A percentile compares a stretch with the other conserved stretches of the same genome.
Evolutionary conservation across 2,329 filamentous ascomycete genomes (phyloP).

Genomic region (Aciculosporium take): DNA sequence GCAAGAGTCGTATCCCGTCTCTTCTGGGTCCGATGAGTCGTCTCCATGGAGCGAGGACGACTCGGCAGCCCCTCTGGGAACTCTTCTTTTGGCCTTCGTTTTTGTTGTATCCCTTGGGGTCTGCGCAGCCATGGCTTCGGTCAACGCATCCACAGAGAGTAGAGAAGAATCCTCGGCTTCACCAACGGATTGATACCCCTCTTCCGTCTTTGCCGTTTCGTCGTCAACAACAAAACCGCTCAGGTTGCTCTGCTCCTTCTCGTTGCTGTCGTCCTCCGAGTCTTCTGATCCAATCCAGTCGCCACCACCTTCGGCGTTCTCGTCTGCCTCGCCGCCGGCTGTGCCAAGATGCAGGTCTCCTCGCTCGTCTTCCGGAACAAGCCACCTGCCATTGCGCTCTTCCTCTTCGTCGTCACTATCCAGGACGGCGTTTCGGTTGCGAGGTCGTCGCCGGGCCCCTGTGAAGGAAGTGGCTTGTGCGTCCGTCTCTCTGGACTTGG

Average conservation of each 20-base stretch:
- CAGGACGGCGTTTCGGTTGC: conserved; percentile 41
- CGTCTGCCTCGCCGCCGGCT: conserved; percentile 73
- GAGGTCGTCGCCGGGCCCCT: conserved; percentile 18
- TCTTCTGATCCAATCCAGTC: conserved; percentile 64
- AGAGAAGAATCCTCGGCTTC: conserved; percentile 20
- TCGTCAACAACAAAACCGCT: conserved; percentile 43
- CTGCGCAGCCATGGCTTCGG: conserved; percentile 23
- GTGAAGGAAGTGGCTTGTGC: conserved; percentile 10
- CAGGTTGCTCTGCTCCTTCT: conserved; percentile 31
- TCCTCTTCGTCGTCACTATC: conserved; percentile 59
- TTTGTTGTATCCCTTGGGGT: conserved; percentile 17
- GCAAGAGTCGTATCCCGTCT: conserved; percentile 29
- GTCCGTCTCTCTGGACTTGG: conserved; percentile 10
- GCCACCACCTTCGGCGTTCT: conserved; percentile 75
- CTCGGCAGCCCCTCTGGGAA: conserved; percentile 11
- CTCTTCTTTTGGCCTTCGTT: background rate
- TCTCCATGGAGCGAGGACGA: conserved; percentile 21
- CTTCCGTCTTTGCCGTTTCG: conserved; percentile 23
- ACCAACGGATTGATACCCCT: conserved; percentile 13
- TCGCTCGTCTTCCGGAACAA: conserved; percentile 56
- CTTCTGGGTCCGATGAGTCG: conserved; percentile 16
- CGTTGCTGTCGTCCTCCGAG: conserved; percentile 39
- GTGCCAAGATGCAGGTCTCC: conserved; percentile 50
- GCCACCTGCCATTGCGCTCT: conserved; percentile 62
- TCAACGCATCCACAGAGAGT: conserved; percentile 21